Percentiles rank a stretch among this genome's conserved stretches.
These are phyloP conservation scores for Vitis amurensis DNA, from an alignment of 164 flowering plant species.

Conservation along the genomic window DNA sequence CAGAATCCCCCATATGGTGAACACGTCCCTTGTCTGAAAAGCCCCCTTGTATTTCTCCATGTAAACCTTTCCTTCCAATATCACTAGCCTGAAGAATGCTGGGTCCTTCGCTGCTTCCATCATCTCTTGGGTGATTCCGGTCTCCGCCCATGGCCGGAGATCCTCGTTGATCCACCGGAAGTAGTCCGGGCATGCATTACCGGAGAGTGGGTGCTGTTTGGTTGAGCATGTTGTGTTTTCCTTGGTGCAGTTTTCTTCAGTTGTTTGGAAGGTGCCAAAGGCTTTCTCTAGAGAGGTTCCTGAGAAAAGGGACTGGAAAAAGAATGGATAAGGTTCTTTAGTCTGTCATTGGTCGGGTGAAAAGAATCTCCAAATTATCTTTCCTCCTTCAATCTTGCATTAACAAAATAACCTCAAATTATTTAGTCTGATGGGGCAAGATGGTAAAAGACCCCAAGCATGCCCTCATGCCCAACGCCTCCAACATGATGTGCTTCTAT, in stretches of 20 bases:
- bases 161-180: constrained; percentile 65
- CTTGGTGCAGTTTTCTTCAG: not conserved
- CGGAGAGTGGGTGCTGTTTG: not conserved
- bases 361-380: too few relatives aligned
- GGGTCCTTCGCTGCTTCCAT: constrained; percentile 22
- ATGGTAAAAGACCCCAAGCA: too few relatives aligned
- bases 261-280: not conserved
- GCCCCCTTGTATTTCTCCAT: constrained; percentile 27
- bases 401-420: too few relatives aligned
- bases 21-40: constrained; percentile 42
- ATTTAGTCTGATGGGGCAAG: too few relatives aligned
- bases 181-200: constrained; percentile 16
- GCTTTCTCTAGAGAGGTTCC: too few relatives aligned
- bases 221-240: not conserved
- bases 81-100: constrained; percentile 36
- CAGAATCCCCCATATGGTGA: constrained; percentile 54
- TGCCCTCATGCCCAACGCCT: too few relatives aligned
- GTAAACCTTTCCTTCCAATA: constrained; percentile 35
- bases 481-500: too few relatives aligned
- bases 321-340: too few relatives aligned
- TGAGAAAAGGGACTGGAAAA: too few relatives aligned
- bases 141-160: constrained; percentile 39
- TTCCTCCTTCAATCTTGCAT: too few relatives aligned
- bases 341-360: too few relatives aligned
- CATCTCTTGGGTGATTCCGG: constrained; percentile 46